Conservation (phyloP, 2,329 filamentous ascomycete genomes). For the Pseudogymnoascus sp. region DNA sequence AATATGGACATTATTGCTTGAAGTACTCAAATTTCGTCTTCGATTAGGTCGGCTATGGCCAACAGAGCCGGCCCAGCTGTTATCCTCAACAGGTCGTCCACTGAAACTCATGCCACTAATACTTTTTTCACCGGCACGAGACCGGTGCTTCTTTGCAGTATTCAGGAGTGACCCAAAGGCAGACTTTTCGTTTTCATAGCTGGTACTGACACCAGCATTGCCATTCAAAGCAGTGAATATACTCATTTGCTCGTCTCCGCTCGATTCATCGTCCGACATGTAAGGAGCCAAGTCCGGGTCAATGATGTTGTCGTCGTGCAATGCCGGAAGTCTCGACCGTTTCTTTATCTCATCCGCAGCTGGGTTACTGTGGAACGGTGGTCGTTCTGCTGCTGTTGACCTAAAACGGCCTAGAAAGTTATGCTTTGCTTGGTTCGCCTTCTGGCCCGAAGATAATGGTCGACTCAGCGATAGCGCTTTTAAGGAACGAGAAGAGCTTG, state of each 20-base stretch:
- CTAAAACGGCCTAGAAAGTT: constrained; percentile 74
- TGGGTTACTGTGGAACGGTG: constrained; percentile 75
- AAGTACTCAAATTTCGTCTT: constrained; percentile 75
- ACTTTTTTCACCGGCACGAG: constrained; percentile 66
- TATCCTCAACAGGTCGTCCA: constrained; percentile 59
- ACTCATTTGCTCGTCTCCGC: constrained; percentile 83
- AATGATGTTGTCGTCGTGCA: constrained; percentile 97
- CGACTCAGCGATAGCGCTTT: constrained; percentile 63
- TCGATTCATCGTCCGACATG: constrained; percentile 90
- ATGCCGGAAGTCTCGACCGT: constrained; percentile 71
- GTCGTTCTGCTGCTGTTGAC: constrained; percentile 65
- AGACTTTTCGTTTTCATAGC: constrained; percentile 63
- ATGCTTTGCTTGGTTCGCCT: constrained; percentile 80
- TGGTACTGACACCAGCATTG: constrained; percentile 55
- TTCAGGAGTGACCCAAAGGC: constrained; percentile 66
- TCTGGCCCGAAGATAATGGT: constrained; percentile 72
- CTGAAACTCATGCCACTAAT: constrained; percentile 62
- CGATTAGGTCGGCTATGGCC: constrained; percentile 56
- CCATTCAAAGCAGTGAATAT: constrained; percentile 72
- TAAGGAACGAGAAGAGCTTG: constrained; percentile 85
- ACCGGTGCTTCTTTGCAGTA: constrained; percentile 66
- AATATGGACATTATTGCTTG: constrained; percentile 62
- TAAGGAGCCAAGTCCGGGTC: constrained; percentile 92
- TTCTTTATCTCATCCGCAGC: constrained; percentile 57
- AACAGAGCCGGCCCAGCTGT: constrained; percentile 47